Evolutionary conservation across 208 protist genomes (phyloP), one percentile per base, ranked within the genome.

Genomic region (Trypanosoma scelopori): DNA sequence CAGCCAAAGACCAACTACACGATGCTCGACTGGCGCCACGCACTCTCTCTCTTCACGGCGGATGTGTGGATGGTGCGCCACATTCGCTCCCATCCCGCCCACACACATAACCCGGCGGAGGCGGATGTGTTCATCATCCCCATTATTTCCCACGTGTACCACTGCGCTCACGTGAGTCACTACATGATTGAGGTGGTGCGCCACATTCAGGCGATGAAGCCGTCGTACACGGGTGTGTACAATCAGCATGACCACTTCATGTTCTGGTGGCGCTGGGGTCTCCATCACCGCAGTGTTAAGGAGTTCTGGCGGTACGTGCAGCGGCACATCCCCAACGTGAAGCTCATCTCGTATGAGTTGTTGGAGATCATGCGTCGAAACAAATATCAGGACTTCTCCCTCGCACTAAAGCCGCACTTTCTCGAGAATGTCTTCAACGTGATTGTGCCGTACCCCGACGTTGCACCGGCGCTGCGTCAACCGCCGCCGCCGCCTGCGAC

Each of bases 201-300:
- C n/a, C 61, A 63, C 39, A 63, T 73, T 37, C 4, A 18, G 15
- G 30, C 41, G 11, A 39, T 4, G 48, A 25, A 48, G 11, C 4
- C 69, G 16, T 35, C 50, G 13, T 64, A 55, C 27, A 11, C 27
- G 27, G 1, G 50, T n/a, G 11, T 67, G 22, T 52, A 52, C 18
- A 20, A 70, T 43, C 25, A 43, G 22, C 67, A 73, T 63, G 67
- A 73, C 37, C 67, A 73, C 32, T 73, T 55, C 55, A 50, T 73
- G n/a, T 73, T 73, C 42, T 73, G 67, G 67, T 73, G 67, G 67
- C 53, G 67, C 11, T 73, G 67, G 67, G 67, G 64, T 22, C 62
- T 73, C 47, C 57, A 73, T 51, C 59, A 71, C 41, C n/a, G 50
- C 13, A 57, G 42, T 28, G 59, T 55, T 16, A 15, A 28, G 23